Conservation (phyloP, 257 asterid genomes). For the Ocimum tenuiflorum region DNA sequence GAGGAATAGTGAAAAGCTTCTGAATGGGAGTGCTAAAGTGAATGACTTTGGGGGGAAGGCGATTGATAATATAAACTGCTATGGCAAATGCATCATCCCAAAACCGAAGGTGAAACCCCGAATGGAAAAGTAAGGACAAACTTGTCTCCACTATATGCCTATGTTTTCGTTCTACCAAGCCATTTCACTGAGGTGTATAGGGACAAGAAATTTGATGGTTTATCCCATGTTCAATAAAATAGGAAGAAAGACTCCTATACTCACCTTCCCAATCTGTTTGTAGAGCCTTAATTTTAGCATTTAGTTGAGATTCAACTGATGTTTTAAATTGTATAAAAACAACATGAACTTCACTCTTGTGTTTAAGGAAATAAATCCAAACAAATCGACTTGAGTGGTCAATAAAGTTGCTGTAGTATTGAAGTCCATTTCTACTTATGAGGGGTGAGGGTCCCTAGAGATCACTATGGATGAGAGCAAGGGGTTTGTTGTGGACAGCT, state of each 20-base stretch:
- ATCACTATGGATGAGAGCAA: too few species aligned
- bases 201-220: not conserved
- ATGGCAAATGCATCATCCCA: constrained; percentile 4
- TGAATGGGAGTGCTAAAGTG: too few species aligned
- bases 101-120: not conserved
- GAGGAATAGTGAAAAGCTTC: not conserved
- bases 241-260: not conserved
- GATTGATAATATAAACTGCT: too few species aligned
- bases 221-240: not conserved
- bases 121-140: not conserved
- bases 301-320: not conserved
- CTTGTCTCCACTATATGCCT: not conserved
- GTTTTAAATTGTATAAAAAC: not conserved
- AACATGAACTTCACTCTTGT: not conserved
- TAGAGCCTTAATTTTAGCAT: not conserved
- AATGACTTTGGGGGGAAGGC: not conserved
- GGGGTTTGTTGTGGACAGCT: not conserved
- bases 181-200: not conserved
- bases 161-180: not conserved
- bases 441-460: not conserved
- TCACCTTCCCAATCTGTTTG: not conserved
- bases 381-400: not conserved
- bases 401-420: not conserved
- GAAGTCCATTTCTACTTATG: not conserved
- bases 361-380: not conserved